Evolutionary conservation across 148 eudicot genomes (phyloP).

Genomic region (Arbutus unedo): DNA sequence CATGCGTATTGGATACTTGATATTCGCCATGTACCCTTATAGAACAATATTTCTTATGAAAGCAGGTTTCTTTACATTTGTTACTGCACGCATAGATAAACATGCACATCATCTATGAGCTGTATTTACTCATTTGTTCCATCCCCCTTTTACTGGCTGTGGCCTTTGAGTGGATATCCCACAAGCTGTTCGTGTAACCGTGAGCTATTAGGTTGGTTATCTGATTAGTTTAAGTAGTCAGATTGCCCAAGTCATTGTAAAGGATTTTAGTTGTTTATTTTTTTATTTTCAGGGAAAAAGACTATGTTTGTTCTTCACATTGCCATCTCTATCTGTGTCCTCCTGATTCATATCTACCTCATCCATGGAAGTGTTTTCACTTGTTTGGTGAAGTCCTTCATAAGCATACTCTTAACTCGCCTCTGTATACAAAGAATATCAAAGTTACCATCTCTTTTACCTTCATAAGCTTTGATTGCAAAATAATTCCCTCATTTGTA

Average conservation of each 20-base stretch:
- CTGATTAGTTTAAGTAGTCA: background rate
- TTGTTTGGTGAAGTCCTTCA: background rate
- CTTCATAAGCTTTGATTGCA: background rate
- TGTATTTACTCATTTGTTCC: background rate
- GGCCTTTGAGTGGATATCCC: background rate
- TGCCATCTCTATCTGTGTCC: background rate
- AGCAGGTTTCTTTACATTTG: background rate
- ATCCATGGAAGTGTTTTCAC: background rate
- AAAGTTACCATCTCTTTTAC: background rate
- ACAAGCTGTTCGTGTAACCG: background rate
- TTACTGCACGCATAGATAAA: background rate
- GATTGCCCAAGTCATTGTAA: background rate
- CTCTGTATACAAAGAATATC: background rate
- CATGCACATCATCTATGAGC: background rate
- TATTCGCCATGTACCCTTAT: background rate
- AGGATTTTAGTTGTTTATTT: background rate
- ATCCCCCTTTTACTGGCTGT: background rate
- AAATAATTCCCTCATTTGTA: background rate
- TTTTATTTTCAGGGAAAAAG: background rate
- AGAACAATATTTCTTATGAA: background rate
- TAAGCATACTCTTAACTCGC: background rate
- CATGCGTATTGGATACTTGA: background rate
- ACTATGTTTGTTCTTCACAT: background rate
- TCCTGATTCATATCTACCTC: no score
- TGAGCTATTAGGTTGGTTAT: constrained; percentile 3